Conservation (phyloP, 1,284 basidiomycete species). For the Austroboletus novae-zelandiae region DNA sequence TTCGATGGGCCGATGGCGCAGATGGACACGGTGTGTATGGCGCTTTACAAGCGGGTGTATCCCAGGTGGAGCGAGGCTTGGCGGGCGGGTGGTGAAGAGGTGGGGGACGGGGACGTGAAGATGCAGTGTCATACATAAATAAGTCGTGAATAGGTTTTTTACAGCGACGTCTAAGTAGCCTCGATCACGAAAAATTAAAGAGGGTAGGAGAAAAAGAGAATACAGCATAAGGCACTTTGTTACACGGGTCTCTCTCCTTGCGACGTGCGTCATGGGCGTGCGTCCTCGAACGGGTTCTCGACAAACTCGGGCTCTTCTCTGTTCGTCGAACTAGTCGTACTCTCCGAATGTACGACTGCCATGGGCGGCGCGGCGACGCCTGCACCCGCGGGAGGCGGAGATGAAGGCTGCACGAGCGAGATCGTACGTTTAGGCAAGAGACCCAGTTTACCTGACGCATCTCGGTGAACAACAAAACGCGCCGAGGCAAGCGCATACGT, state of each 20-base stretch:
- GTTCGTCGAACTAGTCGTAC: constrained; percentile 6
- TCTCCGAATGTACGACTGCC: constrained; percentile 11
- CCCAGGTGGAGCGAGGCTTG: constrained; percentile 76
- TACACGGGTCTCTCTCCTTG: no score
- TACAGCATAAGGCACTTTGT: no score
- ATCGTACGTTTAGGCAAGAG: constrained; percentile 73
- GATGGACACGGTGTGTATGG: constrained; percentile 95
- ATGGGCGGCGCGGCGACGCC: constrained; percentile 5
- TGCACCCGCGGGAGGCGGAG: constrained; percentile 18
- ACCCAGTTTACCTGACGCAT: constrained; percentile 51
- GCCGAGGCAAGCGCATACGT: neutral
- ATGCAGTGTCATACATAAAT: constrained; percentile 16
- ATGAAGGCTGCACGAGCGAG: constrained; percentile 49
- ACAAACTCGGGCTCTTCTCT: constrained; percentile 19
- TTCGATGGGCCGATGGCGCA: constrained; percentile 95
- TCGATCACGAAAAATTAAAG: no score
- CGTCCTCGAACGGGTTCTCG: constrained; percentile 28
- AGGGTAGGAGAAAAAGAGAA: neutral
- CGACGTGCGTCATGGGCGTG: neutral
- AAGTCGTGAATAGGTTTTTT: neutral
- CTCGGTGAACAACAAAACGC: neutral
- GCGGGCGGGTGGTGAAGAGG: constrained; percentile 25
- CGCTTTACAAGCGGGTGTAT: constrained; percentile 87
- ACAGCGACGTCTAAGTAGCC: no score
- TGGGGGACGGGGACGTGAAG: constrained; percentile 10